phyloP scores from a whole-genome alignment of 208 protist species.

The Acanthamoeba royreba region DNA sequence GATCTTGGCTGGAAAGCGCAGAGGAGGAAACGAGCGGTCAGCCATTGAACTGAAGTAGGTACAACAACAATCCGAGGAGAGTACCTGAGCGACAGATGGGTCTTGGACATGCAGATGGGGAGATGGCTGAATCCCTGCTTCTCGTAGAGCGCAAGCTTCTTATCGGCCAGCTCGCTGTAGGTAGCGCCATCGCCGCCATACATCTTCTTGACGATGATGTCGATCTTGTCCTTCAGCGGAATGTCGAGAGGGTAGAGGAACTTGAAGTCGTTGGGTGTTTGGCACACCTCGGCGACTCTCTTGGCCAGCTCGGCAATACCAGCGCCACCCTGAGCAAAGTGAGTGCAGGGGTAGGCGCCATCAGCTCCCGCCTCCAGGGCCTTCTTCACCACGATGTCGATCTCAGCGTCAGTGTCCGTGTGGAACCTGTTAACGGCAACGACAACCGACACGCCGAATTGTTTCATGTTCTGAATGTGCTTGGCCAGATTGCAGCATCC shows the following conservation, averaged over 20 bases:
- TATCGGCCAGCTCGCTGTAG: constrained; percentile 84
- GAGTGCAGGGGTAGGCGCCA: constrained; percentile 87
- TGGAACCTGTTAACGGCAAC: constrained; percentile 94
- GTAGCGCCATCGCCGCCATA: constrained; percentile 90
- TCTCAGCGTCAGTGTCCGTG: constrained; percentile 89
- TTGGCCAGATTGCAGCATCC: constrained; percentile 89
- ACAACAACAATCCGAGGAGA: not conserved
- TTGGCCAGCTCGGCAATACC: constrained; percentile 87
- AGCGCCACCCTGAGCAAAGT: constrained; percentile 88
- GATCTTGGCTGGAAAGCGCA: not conserved
- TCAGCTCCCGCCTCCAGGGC: constrained; percentile 85
- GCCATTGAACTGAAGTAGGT: constrained; percentile 76
- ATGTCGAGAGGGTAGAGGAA: constrained; percentile 88
- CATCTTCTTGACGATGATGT: constrained; percentile 93
- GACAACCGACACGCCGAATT: constrained; percentile 94
- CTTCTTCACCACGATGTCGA: constrained; percentile 83
- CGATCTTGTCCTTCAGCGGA: constrained; percentile 94
- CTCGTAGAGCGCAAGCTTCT: constrained; percentile 88
- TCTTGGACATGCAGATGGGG: constrained; percentile 97
- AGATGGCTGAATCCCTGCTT: constrained; percentile 77
- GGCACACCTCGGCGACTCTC: constrained; percentile 83
- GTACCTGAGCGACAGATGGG: constrained; percentile 92
- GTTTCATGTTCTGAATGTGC: constrained; percentile 91
- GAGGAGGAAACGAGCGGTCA: not conserved
- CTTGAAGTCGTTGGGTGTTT: constrained; percentile 84